phyloP scores from a whole-genome alignment of 2,329 filamentous ascomycete genomes.

The Coniochaeta prunicola region DNA sequence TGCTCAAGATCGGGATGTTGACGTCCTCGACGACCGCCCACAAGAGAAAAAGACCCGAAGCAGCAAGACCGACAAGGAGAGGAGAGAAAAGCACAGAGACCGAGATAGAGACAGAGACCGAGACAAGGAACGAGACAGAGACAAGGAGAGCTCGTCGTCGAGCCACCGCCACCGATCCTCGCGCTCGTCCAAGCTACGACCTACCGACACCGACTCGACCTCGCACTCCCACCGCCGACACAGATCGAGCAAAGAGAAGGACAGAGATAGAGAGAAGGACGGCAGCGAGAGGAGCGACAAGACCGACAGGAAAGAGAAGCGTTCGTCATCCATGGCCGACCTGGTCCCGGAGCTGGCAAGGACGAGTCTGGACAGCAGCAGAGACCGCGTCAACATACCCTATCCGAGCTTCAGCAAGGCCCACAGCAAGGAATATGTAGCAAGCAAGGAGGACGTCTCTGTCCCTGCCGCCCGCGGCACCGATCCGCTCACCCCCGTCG shows the following conservation, averaged over 20 bases:
- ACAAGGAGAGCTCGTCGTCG: slow-evolving; percentile 12
- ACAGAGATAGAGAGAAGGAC: slow-evolving; percentile 12
- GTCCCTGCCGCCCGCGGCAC: slow-evolving; percentile 27
- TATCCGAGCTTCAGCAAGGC: slow-evolving; percentile 86
- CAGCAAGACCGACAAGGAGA: slow-evolving; percentile 5
- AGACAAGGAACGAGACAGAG: slow-evolving; percentile 22
- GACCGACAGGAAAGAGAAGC: slow-evolving; percentile 2
- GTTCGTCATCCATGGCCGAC: slow-evolving; percentile 35
- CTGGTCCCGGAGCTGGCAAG: slow-evolving; percentile 39
- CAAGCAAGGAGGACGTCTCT: slow-evolving; percentile 48
- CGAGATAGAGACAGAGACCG: slow-evolving; percentile 15
- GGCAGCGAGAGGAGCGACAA: not conserved
- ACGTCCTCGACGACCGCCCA: slow-evolving; percentile 3
- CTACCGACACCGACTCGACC: slow-evolving; percentile 30
- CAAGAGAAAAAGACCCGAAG: not conserved
- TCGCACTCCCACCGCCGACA: slow-evolving; percentile 28
- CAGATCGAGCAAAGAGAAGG: slow-evolving; percentile 23
- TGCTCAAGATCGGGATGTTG: slow-evolving; percentile 3
- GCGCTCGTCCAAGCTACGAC: slow-evolving; percentile 30
- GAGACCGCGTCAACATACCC: slow-evolving; percentile 48
- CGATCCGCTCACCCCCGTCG: slow-evolving; percentile 60
- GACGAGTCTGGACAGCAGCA: slow-evolving; percentile 20
- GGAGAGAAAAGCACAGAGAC: slow-evolving; percentile 9
- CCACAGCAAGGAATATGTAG: slow-evolving; percentile 80
- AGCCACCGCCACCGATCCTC: slow-evolving; percentile 33